A percentile compares a stretch with the other conserved stretches of the same genome.
Conservation (phyloP, 139 green algal species). For the Desmodesmus armatus region DNA sequence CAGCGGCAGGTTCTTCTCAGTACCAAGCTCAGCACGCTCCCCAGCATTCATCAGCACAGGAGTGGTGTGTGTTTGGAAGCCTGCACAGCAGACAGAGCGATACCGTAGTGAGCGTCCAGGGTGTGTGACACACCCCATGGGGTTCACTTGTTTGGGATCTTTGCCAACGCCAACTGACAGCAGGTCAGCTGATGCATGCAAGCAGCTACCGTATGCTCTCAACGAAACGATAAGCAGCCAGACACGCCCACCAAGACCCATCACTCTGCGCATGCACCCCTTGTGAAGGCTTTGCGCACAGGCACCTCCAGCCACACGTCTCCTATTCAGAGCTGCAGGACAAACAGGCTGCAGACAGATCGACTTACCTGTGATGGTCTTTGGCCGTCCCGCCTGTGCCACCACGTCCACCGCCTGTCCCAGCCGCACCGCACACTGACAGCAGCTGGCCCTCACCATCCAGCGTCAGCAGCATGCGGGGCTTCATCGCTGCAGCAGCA, state of each 20-base stretch:
- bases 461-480: slow-evolving; percentile 97
- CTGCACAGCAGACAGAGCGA: too few species aligned
- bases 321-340: neutral
- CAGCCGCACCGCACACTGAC: slow-evolving; percentile 89
- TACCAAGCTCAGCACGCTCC: slow-evolving; percentile 96
- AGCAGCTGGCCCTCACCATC: slow-evolving; percentile 90
- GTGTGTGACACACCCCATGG: too few species aligned
- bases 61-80: slow-evolving; percentile 96
- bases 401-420: slow-evolving; percentile 97
- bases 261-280: too few species aligned
- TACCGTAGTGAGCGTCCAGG: too few species aligned
- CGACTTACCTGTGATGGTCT: slow-evolving; percentile 92
- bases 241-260: too few species aligned
- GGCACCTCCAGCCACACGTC: too few species aligned
- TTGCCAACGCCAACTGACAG: too few species aligned
- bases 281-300: too few species aligned
- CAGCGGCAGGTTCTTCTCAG: slow-evolving; percentile 93
- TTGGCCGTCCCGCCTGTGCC: slow-evolving; percentile 96
- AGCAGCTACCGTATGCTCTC: neutral
- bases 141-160: too few species aligned
- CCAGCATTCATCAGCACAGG: slow-evolving; percentile 93
- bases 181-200: too few species aligned
- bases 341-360: neutral
- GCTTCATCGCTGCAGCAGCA: slow-evolving; percentile 94
- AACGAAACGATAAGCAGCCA: too few species aligned